Percentiles rank a stretch among this genome's conserved stretches.
These are phyloP conservation scores for Penicillium salamii DNA, from an alignment of 495 filamentous ascomycete genomes.

Conservation along the genomic window DNA sequence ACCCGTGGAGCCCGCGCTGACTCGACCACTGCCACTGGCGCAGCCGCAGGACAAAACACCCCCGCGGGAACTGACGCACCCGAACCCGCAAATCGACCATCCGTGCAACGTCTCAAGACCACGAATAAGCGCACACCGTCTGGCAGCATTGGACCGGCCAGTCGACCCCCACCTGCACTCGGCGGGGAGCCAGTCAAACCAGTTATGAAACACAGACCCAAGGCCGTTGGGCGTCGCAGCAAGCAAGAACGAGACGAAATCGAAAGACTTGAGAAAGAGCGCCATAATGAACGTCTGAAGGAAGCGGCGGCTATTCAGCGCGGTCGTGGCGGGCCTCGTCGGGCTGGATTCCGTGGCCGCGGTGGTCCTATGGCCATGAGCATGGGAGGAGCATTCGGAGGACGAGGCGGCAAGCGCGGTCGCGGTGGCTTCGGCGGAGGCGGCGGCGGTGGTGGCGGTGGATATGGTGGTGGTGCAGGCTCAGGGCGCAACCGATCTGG, in stretches of 20 bases:
- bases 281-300: constrained; percentile 41
- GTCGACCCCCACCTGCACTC: constrained; percentile 20
- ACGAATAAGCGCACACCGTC: constrained; percentile 39
- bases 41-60: constrained; percentile 13
- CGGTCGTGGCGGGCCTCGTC: constrained; percentile 25
- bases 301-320: constrained; percentile 45
- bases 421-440: constrained; percentile 18
- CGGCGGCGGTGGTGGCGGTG: constrained; percentile 23
- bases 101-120: constrained; percentile 44
- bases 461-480: constrained; percentile 21
- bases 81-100: constrained; percentile 24
- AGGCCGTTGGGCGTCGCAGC: constrained; percentile 43
- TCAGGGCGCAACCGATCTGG: constrained; percentile 27
- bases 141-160: constrained; percentile 35
- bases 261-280: constrained; percentile 45
- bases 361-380: constrained; percentile 30
- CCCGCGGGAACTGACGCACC: constrained; percentile 3
- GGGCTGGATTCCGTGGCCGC: constrained; percentile 32
- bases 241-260: constrained; percentile 53
- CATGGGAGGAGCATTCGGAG: constrained; percentile 33
- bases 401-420: constrained; percentile 21
- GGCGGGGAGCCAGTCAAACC: constrained; percentile 34
- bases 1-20: constrained; percentile 3
- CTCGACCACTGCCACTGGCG: constrained; percentile 14
- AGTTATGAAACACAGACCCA: constrained; percentile 48